Conservation (phyloP, 2,329 filamentous ascomycete genomes). For the Colletotrichum australisinense region DNA sequence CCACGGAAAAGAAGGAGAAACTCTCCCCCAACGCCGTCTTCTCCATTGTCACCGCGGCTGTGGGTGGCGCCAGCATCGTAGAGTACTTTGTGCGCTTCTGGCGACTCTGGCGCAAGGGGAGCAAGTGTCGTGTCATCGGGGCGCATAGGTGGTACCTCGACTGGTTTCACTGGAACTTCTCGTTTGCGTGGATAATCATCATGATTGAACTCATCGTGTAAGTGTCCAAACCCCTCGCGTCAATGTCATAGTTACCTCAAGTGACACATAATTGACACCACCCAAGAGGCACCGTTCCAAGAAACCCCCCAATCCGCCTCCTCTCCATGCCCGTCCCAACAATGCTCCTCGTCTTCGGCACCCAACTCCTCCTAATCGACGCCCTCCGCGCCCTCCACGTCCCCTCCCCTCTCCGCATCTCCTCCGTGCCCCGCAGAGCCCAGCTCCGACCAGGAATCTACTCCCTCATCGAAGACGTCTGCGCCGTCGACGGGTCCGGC, state of each 20-base stretch:
- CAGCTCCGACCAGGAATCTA: constrained; percentile 65
- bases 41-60: constrained; percentile 63
- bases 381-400: constrained; percentile 55
- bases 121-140: constrained; percentile 59
- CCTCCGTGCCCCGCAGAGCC: constrained; percentile 60
- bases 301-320: constrained; percentile 54
- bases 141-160: constrained; percentile 54
- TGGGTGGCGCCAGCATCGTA: constrained; percentile 64
- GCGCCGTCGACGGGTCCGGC: constrained; percentile 63
- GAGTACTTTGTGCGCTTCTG: constrained; percentile 64
- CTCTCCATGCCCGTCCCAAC: constrained; percentile 63
- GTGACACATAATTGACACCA: background rate
- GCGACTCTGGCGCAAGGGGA: constrained; percentile 63
- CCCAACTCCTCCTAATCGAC: constrained; percentile 62
- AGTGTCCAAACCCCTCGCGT: background rate
- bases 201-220: constrained; percentile 66
- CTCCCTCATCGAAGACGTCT: constrained; percentile 64
- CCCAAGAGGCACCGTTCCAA: constrained; percentile 36
- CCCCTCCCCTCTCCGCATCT: constrained; percentile 61
- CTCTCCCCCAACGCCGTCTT: constrained; percentile 51
- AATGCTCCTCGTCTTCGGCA: constrained; percentile 63
- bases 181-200: constrained; percentile 64
- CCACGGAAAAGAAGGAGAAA: constrained; percentile 47
- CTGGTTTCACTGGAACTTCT: constrained; percentile 69
- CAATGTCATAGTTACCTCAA: too few species aligned